phyloP scores from a whole-genome alignment of 2,329 filamentous ascomycete genomes.

The Acrodontium crateriforme region DNA sequence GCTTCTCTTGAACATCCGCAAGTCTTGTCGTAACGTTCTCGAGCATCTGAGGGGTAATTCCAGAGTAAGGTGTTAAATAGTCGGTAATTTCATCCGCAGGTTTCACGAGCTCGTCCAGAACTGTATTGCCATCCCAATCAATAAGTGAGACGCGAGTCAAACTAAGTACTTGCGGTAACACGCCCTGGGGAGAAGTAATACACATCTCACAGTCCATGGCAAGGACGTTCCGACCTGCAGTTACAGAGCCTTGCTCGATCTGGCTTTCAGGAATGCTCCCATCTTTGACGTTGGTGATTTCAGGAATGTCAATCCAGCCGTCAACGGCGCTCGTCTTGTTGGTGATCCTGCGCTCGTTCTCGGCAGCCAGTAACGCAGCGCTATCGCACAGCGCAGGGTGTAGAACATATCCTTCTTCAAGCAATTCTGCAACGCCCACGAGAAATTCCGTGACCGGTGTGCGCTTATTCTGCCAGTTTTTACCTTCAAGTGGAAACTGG shows the following conservation, averaged over 20 bases:
- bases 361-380: slow-evolving; percentile 9
- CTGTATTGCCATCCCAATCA: slow-evolving; percentile 66
- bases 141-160: slow-evolving; percentile 82
- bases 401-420: slow-evolving; percentile 69
- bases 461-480: slow-evolving; percentile 57
- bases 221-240: slow-evolving; percentile 63
- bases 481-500: slow-evolving; percentile 48
- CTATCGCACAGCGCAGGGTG: slow-evolving; percentile 59
- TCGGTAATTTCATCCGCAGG: slow-evolving; percentile 77
- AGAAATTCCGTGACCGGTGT: slow-evolving; percentile 75
- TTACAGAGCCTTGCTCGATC: slow-evolving; percentile 69
- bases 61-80: slow-evolving; percentile 75
- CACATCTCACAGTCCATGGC: slow-evolving; percentile 98
- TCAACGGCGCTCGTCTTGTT: slow-evolving; percentile 36
- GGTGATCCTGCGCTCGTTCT: slow-evolving; percentile 30
- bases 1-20: slow-evolving; percentile 62
- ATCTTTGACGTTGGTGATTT: slow-evolving; percentile 50
- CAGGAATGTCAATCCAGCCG: slow-evolving; percentile 70
- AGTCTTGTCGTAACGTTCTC: slow-evolving; percentile 72
- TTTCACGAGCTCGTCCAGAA: slow-evolving; percentile 86
- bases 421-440: slow-evolving; percentile 56
- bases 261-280: slow-evolving; percentile 54
- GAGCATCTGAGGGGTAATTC: slow-evolving; percentile 79
- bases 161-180: slow-evolving; percentile 53
- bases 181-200: slow-evolving; percentile 47